A percentile compares a stretch with the other conserved stretches of the same genome.
Conservation (phyloP, 441 rosid genomes). For the Cnidoscolus chayamansa region DNA sequence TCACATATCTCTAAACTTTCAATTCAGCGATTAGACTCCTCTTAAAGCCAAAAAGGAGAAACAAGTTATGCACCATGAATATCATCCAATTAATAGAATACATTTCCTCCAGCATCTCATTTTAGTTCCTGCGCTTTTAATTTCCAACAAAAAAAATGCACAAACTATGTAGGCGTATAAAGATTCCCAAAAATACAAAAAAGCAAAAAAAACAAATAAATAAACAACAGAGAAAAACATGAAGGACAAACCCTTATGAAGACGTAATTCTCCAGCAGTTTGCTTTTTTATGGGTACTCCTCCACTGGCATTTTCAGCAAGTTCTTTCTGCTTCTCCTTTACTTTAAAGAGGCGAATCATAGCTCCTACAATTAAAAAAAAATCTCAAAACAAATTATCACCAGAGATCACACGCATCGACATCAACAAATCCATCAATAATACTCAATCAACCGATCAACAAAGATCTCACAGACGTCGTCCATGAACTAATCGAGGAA, state of each 20-base stretch:
- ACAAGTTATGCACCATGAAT: neutral
- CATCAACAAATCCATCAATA: neutral
- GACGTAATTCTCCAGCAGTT: constrained; percentile 92
- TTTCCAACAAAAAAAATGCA: neutral
- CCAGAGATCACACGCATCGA: neutral
- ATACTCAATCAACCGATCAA: neutral
- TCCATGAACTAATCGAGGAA: neutral
- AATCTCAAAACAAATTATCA: neutral
- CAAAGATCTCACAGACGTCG: neutral
- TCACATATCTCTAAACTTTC: neutral
- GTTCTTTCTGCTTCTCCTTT: constrained; percentile 87
- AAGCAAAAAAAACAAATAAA: neutral
- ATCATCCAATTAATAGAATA: neutral
- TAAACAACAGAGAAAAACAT: neutral
- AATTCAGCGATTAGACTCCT: constrained; percentile 2
- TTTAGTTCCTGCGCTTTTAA: neutral
- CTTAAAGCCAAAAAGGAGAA: neutral
- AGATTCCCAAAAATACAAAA: neutral
- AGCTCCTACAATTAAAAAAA: constrained; percentile 30
- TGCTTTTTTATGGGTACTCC: constrained; percentile 68
- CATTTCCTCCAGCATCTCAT: neutral
- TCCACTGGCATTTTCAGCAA: constrained; percentile 69
- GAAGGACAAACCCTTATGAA: constrained; percentile 64
- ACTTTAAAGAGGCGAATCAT: constrained; percentile 95
- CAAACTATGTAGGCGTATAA: neutral